These are phyloP conservation scores for Cercospora zeae-maydis DNA, from an alignment of 2,329 filamentous ascomycete genomes.

Conservation along the genomic window DNA sequence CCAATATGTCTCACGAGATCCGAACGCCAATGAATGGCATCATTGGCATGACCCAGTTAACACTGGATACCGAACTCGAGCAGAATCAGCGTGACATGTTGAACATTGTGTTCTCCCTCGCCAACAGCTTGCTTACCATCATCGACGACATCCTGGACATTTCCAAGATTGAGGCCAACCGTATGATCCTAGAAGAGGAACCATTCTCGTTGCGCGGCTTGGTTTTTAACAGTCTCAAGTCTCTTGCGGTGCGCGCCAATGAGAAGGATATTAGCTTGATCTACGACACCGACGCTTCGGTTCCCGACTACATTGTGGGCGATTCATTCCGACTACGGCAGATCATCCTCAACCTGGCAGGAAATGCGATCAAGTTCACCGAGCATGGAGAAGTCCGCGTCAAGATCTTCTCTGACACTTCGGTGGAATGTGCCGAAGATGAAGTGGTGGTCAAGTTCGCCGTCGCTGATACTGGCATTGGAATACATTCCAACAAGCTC, in stretches of 20 bases:
- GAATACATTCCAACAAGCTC: conserved; percentile 90
- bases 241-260: conserved; percentile 92
- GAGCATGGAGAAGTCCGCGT: conserved; percentile 94
- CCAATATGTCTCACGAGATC: conserved; percentile 99
- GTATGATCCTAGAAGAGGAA: conserved; percentile 98
- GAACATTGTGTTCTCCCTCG: conserved; percentile 94
- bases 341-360: conserved; percentile 94
- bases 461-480: conserved; percentile 93
- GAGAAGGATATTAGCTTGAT: conserved; percentile 91
- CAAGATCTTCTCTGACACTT: conserved; percentile 72
- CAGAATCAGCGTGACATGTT: conserved; percentile 97
- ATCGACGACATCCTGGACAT: conserved; percentile 77
- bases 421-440: conserved; percentile 62
- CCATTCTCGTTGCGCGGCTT: conserved; percentile 91
- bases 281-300: conserved; percentile 87
- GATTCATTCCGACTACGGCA: conserved; percentile 95
- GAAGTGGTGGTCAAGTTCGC: conserved; percentile 95
- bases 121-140: conserved; percentile 92
- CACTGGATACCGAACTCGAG: conserved; percentile 87
- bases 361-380: conserved; percentile 98
- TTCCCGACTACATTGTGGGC: conserved; percentile 91
- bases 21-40: conserved; percentile 97
- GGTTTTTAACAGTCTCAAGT: conserved; percentile 96
- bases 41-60: conserved; percentile 96
- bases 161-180: conserved; percentile 81